Percentiles rank a stretch among this genome's conserved stretches.
phyloP scores from a whole-genome alignment of 305 asterid species.

The Solanum hybrid region DNA sequence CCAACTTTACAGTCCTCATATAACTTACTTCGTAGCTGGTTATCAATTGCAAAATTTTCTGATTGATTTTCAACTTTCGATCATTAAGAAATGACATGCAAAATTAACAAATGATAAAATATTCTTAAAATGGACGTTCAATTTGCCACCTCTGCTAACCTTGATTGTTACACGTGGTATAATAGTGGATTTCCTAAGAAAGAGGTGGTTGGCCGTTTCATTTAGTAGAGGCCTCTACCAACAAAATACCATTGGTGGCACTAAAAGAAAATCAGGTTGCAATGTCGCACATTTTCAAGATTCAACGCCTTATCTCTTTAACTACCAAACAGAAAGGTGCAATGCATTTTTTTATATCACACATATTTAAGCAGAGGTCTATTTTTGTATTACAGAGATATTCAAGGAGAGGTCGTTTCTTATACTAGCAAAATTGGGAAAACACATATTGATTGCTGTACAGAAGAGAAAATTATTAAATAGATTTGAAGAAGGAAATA shows the following conservation, averaged over 20 bases:
- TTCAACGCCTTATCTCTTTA: background rate
- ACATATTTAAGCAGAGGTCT: background rate
- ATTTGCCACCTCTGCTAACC: background rate
- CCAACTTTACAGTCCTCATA: background rate
- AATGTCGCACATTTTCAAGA: background rate
- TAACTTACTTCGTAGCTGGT: background rate
- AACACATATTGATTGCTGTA: background rate
- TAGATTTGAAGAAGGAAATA: background rate
- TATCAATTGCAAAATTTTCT: background rate
- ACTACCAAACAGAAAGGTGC: background rate
- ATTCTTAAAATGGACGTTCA: background rate
- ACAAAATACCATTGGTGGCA: background rate
- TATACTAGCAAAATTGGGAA: background rate
- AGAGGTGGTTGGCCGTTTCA: background rate
- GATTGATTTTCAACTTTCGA: background rate
- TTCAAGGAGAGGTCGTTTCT: background rate
- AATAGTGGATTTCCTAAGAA: background rate
- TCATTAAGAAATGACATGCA: background rate
- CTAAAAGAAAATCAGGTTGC: background rate
- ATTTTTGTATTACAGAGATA: background rate
- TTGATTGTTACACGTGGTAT: slow-evolving; percentile 3
- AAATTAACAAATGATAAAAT: background rate
- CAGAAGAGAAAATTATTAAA: no score
- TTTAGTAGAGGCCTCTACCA: background rate
- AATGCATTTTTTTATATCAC: background rate